Evolutionary conservation across 2,329 filamentous ascomycete genomes (phyloP), one percentile per base, ranked within the genome.

Genomic region (Zymoseptoria tritici): DNA sequence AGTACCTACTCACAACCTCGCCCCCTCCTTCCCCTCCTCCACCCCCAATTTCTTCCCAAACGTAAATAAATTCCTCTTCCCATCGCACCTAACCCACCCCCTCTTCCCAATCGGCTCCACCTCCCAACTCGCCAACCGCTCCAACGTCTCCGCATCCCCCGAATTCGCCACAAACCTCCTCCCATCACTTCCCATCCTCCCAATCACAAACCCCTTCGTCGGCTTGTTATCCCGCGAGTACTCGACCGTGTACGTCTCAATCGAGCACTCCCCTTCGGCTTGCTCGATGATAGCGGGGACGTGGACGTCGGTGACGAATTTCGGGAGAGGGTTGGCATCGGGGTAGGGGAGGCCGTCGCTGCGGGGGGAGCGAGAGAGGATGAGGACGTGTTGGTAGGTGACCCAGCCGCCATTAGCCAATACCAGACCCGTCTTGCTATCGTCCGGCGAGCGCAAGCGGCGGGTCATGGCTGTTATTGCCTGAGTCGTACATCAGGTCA

Each of bases 361-460:
- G 13, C 75, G 71, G 8, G 81, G 79, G 9, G 72, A 64, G 0
- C 73, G 77, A 0, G 83, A 85, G 1, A 89, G 72, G 53, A 83
- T 80, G 0, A 88, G 67, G 2, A 80, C 84, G 66, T 88, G 81
- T 67, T 89, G 84, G 67, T 88, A 85, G 0, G 83, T 85, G n/a
- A 86, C 63, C 29, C 84, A 77, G 0, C 86, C 86, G 0, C 86
- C 85, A 66, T 88, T 88, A 1, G 85, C 85, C 13, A 88, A 78
- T 3, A 88, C 75, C 0, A 89, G 70, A 1, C 83, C 85, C 13
- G 76, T 81, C 2, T 71, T 75, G 22, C 74, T 76, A 0, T 76
- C 75, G 42, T 54, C 29, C 5, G 24, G 36, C 9, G 36, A 16
- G 9, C 84, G 77, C 3, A 88, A 69, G 58, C 79, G 75, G 4